phyloP scores from a whole-genome alignment of 441 rosid species.

The Populus hybrid region DNA sequence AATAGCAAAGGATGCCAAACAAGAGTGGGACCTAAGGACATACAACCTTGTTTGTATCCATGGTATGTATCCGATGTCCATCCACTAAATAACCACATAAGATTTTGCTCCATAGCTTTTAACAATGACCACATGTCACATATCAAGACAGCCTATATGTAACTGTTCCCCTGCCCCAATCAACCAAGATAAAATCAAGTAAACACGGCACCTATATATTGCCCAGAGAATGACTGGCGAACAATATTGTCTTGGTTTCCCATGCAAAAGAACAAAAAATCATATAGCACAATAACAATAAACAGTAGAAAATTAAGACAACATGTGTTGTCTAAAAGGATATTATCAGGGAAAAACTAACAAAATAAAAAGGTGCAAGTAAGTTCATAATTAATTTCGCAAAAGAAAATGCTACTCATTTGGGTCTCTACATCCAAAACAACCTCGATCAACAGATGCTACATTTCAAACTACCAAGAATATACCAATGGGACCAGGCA shows the following conservation, averaged over 20 bases:
- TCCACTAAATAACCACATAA: background rate
- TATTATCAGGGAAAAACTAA: background rate
- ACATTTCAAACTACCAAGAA: background rate
- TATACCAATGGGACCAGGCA: background rate
- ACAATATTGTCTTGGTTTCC: background rate
- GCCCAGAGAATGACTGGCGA: background rate
- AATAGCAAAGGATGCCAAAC: background rate
- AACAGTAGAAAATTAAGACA: background rate
- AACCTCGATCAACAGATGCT: background rate
- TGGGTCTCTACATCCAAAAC: background rate
- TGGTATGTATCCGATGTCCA: background rate
- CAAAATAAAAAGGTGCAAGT: background rate
- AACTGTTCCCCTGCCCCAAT: background rate
- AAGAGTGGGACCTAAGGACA: background rate
- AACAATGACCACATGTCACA: background rate
- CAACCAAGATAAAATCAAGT: background rate
- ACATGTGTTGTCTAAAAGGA: background rate
- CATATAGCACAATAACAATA: background rate
- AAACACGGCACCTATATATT: background rate
- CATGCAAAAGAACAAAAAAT: background rate
- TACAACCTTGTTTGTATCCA: background rate
- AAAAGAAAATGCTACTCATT: background rate
- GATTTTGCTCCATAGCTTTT: background rate
- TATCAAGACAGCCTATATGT: background rate
- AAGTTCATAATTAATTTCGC: background rate